Base-by-base conservation (phyloP, 1,284 basidiomycete species). In the Trametes versicolor region DNA sequence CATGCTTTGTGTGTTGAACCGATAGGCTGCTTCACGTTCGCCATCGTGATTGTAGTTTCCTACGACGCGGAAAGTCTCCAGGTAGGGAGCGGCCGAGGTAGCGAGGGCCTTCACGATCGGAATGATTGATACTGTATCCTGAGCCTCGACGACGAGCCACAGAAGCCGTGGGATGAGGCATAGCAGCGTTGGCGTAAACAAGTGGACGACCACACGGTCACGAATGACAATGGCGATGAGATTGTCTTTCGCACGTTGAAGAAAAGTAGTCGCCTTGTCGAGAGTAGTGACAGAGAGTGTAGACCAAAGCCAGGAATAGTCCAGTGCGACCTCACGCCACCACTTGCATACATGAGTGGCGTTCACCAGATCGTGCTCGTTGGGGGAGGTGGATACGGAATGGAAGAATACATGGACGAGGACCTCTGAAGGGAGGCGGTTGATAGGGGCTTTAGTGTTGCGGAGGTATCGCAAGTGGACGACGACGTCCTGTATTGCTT, bases 241-340 rank as follows among this genome's bases (percentile, higher is more conserved):
- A 17, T 19, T n/a, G 41, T 43, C 15, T 17, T n/a, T 7, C 19
- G 41, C 41, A 19, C 41, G 41, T 25, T 51, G 25, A 2, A 23
- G 36, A 21, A 41, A 37, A 2, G 48, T 13, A 27, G 12, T 25
- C 25, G 48, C 25, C 48, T 50, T 50, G 13, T 27, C 25, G 17
- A 50, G 48, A 25, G 21, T 15, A 10, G 47, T 59, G 34, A 59
- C 48, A 36, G 29, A 36, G 27, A 59, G 25, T 6, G 27, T 48
- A 1, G n/a, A 41, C 48, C 58, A 59, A 19, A 59, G 47, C 34
- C 21, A 19, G 8, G 48, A 21, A 23, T 50, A 12, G 49, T 43
- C 25, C 45, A 59, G 37, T 23, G 58, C 58, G 34, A 41, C 32
- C n/a, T n/a, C 23, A 2, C 58, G 39, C 59, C 59, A 60, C 19